Percentiles rank a stretch among this genome's conserved stretches.
Evolutionary conservation across 2,329 filamentous ascomycete species (phyloP).

Genomic region (Cladophialophora psammophila): DNA sequence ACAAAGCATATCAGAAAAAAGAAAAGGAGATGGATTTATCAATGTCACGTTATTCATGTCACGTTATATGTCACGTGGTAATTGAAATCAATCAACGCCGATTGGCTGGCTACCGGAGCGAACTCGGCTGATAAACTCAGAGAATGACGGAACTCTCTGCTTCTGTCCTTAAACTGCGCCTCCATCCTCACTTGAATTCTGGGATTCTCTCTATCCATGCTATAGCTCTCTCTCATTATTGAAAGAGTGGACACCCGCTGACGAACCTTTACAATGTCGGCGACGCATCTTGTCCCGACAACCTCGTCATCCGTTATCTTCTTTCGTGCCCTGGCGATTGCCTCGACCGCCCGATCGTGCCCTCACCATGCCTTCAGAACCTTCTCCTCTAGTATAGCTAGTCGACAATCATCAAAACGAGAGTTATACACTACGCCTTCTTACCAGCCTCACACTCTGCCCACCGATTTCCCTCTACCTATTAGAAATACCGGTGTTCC

Average conservation of each 20-base stretch:
- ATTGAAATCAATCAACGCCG: constrained; percentile 8
- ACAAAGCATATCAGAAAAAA: not conserved
- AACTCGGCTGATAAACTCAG: constrained; percentile 16
- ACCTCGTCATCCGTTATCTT: constrained; percentile 58
- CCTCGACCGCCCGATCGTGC: constrained; percentile 49
- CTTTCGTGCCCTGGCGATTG: constrained; percentile 49
- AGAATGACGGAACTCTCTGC: constrained; percentile 5
- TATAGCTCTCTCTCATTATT: not conserved
- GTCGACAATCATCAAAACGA: constrained; percentile 61
- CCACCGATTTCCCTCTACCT: constrained; percentile 60
- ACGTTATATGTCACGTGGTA: not conserved
- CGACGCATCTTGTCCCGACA: constrained; percentile 48
- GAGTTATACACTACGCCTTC: constrained; percentile 65
- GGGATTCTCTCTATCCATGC: not conserved
- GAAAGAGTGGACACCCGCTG: not conserved
- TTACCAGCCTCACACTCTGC: constrained; percentile 67
- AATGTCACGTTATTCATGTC: not conserved
- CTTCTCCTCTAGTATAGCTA: constrained; percentile 56
- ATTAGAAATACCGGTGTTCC: constrained; percentile 65
- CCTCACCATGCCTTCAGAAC: constrained; percentile 50
- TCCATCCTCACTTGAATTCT: not conserved
- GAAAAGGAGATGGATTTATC: not conserved
- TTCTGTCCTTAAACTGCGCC: not conserved
- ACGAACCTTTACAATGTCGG: constrained; percentile 47
- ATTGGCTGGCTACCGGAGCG: constrained; percentile 13